Conservation (phyloP, 2,329 filamentous ascomycete species). For the Trichoderma cornu-damae region DNA sequence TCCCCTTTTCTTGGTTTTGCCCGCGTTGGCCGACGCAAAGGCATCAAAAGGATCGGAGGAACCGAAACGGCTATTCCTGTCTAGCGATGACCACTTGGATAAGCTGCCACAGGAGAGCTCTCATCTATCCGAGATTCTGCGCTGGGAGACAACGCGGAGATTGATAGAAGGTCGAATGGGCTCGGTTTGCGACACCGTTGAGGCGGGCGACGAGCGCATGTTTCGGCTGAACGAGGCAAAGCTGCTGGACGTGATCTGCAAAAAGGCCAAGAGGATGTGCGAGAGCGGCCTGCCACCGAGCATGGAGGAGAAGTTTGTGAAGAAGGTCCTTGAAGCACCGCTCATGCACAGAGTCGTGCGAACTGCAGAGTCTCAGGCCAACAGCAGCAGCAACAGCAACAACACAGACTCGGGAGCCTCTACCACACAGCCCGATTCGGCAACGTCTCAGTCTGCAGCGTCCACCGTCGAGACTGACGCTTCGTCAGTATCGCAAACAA, state of each 20-base stretch:
- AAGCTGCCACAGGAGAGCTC: slow-evolving; percentile 49
- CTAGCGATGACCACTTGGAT: slow-evolving; percentile 68
- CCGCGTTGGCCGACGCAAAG: slow-evolving; percentile 54
- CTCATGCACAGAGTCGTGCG: slow-evolving; percentile 57
- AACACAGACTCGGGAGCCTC: slow-evolving; percentile 23
- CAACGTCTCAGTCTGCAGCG: slow-evolving; percentile 41
- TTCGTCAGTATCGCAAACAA: slow-evolving; percentile 37
- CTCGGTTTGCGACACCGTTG: slow-evolving; percentile 72
- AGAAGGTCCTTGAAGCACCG: slow-evolving; percentile 69
- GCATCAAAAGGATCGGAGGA: slow-evolving; percentile 39
- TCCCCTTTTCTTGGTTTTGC: slow-evolving; percentile 75
- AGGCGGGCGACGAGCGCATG: slow-evolving; percentile 79
- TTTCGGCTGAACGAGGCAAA: slow-evolving; percentile 72
- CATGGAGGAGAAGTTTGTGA: slow-evolving; percentile 81
- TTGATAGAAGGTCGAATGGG: slow-evolving; percentile 62
- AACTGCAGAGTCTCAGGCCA: slow-evolving; percentile 16
- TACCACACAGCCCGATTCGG: slow-evolving; percentile 25
- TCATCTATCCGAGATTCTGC: slow-evolving; percentile 56
- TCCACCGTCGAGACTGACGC: slow-evolving; percentile 34
- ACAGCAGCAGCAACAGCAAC: slow-evolving; percentile 19
- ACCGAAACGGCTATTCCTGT: slow-evolving; percentile 60
- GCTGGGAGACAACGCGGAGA: slow-evolving; percentile 41
- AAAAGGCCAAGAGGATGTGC: slow-evolving; percentile 69
- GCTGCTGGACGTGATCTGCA: slow-evolving; percentile 58
- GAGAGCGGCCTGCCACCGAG: slow-evolving; percentile 63